Percentiles rank a stretch among this genome's conserved stretches.
phyloP scores from a whole-genome alignment of 106 monocot genomes.

The Platanthera zijinensis region DNA sequence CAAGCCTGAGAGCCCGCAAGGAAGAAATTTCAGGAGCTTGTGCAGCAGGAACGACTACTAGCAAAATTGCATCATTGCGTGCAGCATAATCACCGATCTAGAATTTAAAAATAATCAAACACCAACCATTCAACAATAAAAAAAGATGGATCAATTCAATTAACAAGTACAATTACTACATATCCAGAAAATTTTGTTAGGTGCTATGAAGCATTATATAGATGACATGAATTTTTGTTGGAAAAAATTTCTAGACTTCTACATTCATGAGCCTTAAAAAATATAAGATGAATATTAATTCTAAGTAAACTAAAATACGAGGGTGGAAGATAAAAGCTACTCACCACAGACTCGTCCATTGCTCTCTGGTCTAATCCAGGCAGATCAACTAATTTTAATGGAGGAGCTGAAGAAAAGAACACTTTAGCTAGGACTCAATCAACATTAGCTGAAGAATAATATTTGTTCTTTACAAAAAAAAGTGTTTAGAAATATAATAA shows the following conservation, averaged over 20 bases:
- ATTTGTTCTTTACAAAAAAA: neutral
- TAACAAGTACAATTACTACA: neutral
- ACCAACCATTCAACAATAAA: neutral
- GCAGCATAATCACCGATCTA: constrained; percentile 82
- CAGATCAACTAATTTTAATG: constrained; percentile 81
- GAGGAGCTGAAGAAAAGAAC: constrained; percentile 56
- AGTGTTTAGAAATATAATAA: neutral
- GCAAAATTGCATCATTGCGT: constrained; percentile 87
- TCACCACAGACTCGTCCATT: constrained; percentile 81
- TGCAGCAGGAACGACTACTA: constrained; percentile 70
- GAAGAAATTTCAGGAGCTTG: constrained; percentile 85
- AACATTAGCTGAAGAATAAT: neutral
- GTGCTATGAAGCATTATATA: neutral
- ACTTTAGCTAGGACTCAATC: constrained; percentile 6
- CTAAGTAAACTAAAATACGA: neutral
- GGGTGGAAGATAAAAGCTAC: constrained; percentile 8
- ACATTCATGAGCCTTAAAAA: neutral
- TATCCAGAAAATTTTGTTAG: neutral
- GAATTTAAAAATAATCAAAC: neutral
- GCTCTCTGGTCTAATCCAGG: constrained; percentile 81
- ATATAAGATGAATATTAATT: neutral
- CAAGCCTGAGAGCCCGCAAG: constrained; percentile 64
- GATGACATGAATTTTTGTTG: neutral
- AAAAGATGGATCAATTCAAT: neutral
- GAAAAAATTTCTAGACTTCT: neutral